Evolutionary conservation across 305 asterid genomes (phyloP).

Genomic region (Rubia tinctorum): DNA sequence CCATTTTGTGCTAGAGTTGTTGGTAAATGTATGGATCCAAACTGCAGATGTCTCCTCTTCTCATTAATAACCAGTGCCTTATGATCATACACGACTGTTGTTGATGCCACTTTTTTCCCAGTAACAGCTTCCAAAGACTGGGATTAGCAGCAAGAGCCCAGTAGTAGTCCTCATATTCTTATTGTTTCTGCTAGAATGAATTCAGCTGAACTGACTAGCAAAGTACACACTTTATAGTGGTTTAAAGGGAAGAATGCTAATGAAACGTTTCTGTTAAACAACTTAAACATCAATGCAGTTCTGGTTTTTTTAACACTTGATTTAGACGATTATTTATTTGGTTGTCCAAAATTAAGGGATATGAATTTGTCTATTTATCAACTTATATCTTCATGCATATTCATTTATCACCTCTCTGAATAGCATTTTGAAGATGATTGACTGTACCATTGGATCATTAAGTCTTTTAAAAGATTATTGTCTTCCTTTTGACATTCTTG

Average conservation of each 20-base stretch:
- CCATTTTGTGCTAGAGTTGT: background rate
- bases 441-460: background rate
- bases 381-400: background rate
- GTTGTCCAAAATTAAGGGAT: slow-evolving; percentile 22
- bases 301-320: slow-evolving; percentile 13
- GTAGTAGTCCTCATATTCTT: slow-evolving; percentile 24
- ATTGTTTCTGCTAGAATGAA: slow-evolving; percentile 12
- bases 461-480: background rate
- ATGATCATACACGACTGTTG: slow-evolving; percentile 55
- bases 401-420: background rate
- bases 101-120: slow-evolving; percentile 35
- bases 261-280: background rate
- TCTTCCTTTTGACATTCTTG: background rate
- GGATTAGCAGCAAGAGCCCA: slow-evolving; percentile 30
- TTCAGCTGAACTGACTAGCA: slow-evolving; percentile 1
- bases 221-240: background rate
- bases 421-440: background rate
- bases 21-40: slow-evolving; percentile 85
- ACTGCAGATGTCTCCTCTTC: slow-evolving; percentile 66
- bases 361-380: background rate
- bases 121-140: slow-evolving; percentile 28
- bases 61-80: slow-evolving; percentile 75
- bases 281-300: slow-evolving; percentile 5
- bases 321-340: slow-evolving; percentile 20
- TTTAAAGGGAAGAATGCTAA: background rate